Evolutionary conservation across 2,329 filamentous ascomycete species (phyloP).

Genomic region (Penicillium sumatraense): DNA sequence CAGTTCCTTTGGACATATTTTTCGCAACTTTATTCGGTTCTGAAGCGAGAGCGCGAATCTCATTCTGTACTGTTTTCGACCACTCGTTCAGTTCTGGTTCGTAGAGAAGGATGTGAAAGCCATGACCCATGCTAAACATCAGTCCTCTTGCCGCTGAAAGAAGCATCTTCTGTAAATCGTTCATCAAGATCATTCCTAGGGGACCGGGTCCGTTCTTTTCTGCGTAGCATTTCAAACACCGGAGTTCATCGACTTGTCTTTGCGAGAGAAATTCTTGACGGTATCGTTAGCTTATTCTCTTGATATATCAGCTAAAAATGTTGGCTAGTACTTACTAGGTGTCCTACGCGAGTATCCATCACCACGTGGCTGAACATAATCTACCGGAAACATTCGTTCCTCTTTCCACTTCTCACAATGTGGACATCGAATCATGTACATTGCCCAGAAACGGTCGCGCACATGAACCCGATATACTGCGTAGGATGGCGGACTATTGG

Average conservation of each 20-base stretch:
- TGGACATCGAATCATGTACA: slow-evolving; percentile 3
- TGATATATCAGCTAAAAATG: too few relatives aligned
- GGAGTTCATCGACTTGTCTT: not conserved
- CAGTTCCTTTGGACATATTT: not conserved
- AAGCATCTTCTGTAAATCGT: not conserved
- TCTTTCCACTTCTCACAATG: slow-evolving; percentile 2
- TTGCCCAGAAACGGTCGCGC: not conserved
- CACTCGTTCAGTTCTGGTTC: not conserved
- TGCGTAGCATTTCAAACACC: slow-evolving; percentile 8
- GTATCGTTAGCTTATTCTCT: not conserved
- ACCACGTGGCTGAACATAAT: not conserved
- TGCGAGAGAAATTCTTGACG: not conserved
- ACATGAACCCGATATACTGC: not conserved
- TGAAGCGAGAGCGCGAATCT: not conserved
- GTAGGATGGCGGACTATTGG: not conserved
- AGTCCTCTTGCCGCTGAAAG: not conserved
- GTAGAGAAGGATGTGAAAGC: not conserved
- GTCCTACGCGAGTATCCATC: not conserved
- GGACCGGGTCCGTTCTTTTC: not conserved
- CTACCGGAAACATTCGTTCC: not conserved
- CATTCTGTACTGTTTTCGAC: not conserved
- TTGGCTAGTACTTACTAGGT: too few relatives aligned
- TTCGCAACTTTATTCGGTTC: not conserved
- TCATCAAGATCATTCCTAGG: not conserved
- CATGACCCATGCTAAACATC: not conserved